Evolutionary conservation across 2,329 filamentous ascomycete species (phyloP), one percentile per base, ranked within the genome.

Genomic region (Epichloe aotearoae): DNA sequence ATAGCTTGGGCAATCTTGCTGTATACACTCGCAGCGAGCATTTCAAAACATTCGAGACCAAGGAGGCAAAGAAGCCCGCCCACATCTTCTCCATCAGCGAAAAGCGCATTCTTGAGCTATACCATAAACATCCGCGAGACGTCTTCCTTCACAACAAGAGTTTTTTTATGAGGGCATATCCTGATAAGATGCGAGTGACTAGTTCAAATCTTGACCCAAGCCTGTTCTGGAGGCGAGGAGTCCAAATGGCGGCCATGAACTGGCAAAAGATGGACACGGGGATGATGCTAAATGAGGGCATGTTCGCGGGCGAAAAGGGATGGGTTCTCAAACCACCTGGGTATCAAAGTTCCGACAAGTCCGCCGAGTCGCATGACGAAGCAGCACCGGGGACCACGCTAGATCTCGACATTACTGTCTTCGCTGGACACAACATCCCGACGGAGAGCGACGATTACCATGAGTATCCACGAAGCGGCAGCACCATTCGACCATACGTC

Each of bases 191-290:
- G 54, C 82, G 90, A 37, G 76, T 96, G 49, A 82, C 84, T 59
- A 96, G 90, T 43, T 88, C 86, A n/a, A 98, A 98, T 64, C 93
- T 93, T 40, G 90, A 97, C 60, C 93, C 93, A 1, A 83, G 89
- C 55, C 82, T 82, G 42, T 94, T 89, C 64, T 98, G 93, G 93
- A 82, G 89, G 47, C 83, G 87, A 49, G 93, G 93, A 30, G 90
- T 96, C 19, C 93, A 98, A 66, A 97, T 98, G 91, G 90, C 88
- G 5, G 91, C 93, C 17, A 77, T 97, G 66, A 98, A 98, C 65
- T 97, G 93, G 91, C 93, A 98, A 67, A 91, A 85, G 3, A 85
- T 90, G 58, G 91, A 97, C 63, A 81, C 93, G 51, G 87, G 88
- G 42, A 94, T 96, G 79, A 94, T 97, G 74, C 79, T 98, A 63